phyloP scores from a whole-genome alignment of 768 basidiomycete genomes.

The Amanita rimosa region DNA sequence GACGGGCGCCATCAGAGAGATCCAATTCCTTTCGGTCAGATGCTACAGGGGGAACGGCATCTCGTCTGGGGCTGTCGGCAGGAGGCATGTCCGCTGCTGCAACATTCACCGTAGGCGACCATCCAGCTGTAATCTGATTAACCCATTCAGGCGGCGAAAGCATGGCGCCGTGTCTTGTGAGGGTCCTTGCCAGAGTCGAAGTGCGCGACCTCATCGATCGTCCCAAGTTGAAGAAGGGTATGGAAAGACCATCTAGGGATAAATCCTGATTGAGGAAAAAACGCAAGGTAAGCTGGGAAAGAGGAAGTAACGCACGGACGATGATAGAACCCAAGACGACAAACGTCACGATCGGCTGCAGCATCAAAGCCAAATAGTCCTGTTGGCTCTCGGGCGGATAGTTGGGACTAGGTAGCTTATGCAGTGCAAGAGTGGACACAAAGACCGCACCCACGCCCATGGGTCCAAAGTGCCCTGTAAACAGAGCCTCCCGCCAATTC shows the following conservation, averaged over 20 bases:
- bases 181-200: neutral
- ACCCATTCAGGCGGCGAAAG: constrained; percentile 2
- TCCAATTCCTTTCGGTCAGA: neutral
- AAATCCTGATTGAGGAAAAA: neutral
- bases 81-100: neutral
- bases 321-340: constrained; percentile 81
- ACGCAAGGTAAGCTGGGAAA: neutral
- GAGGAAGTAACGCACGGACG: constrained; percentile 43
- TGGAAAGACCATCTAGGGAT: constrained; percentile 50
- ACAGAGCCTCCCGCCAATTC: constrained; percentile 79
- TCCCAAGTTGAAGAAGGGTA: constrained; percentile 53
- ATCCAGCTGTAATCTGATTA: constrained; percentile 2
- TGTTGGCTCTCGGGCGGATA: constrained; percentile 54
- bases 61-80: neutral
- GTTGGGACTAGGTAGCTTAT: constrained; percentile 43
- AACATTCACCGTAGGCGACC: neutral
- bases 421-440: constrained; percentile 64
- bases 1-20: neutral
- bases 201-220: constrained; percentile 16
- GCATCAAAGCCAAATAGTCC: constrained; percentile 58
- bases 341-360: constrained; percentile 83
- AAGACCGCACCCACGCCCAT: constrained; percentile 94
- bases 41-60: neutral
- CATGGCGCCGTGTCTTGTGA: neutral
- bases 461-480: constrained; percentile 87